Percentiles rank a stretch among this genome's conserved stretches.
Conservation (phyloP, 2,329 filamentous ascomycete species). For the Apiospora rasikravindrae region DNA sequence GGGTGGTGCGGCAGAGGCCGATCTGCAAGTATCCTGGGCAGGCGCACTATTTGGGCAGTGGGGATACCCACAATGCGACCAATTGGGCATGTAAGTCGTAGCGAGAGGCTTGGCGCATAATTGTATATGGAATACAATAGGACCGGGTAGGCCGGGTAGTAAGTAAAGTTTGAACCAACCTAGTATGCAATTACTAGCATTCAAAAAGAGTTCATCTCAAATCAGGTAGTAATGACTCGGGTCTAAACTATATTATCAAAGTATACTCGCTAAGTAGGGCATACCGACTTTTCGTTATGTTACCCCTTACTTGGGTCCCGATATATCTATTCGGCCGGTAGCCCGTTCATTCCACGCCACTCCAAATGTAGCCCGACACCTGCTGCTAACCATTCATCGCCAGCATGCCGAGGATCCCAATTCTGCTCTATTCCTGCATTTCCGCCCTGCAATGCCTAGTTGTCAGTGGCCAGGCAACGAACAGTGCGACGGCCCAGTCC, state of each 20-base stretch:
- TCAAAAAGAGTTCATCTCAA: background rate
- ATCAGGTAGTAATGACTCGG: background rate
- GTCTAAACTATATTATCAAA: background rate
- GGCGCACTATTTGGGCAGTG: background rate
- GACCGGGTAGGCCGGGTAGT: background rate
- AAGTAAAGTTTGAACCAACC: background rate
- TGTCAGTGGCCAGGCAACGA: background rate
- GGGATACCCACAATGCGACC: background rate
- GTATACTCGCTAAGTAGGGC: background rate
- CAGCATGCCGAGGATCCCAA: background rate
- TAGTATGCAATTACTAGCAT: background rate
- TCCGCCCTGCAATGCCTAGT: background rate
- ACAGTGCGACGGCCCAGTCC: background rate
- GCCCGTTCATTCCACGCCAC: background rate
- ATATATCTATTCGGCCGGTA: background rate
- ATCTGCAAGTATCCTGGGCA: conserved; percentile 19
- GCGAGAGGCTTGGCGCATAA: background rate
- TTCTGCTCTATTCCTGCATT: background rate
- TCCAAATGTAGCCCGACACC: background rate
- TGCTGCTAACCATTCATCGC: background rate
- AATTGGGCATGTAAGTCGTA: background rate
- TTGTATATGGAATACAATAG: background rate
- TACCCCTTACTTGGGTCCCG: background rate
- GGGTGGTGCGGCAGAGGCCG: conserved; percentile 16
- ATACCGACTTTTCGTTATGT: background rate